phyloP scores from a whole-genome alignment of 1,139 yeast genomes.

The Geotrichum carabidarum region DNA sequence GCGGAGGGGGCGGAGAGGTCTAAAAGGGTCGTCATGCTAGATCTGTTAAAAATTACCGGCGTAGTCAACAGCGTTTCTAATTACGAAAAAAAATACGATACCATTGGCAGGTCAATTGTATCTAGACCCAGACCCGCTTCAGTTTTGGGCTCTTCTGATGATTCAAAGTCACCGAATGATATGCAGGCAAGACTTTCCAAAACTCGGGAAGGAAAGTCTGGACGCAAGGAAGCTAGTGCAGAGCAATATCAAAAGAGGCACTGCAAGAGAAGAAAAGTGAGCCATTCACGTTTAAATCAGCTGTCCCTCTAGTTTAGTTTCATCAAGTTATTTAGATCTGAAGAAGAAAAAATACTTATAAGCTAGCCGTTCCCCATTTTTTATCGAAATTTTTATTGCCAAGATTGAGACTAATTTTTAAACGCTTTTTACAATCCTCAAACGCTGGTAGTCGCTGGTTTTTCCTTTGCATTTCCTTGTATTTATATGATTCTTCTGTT shows the following conservation, averaged over 20 bases:
- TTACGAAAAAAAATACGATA: conserved; percentile 1
- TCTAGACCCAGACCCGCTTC: neutral
- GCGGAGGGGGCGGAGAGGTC: neutral
- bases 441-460: too few species aligned
- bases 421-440: too few species aligned
- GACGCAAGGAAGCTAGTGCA: conserved; percentile 1
- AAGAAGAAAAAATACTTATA: too few species aligned
- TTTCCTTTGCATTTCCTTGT: too few species aligned
- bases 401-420: too few species aligned
- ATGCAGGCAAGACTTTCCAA: neutral
- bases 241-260: neutral
- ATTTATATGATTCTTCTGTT: too few species aligned
- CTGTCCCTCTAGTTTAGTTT: neutral
- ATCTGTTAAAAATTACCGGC: neutral
- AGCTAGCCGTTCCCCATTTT: too few species aligned
- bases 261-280: conserved; percentile 1
- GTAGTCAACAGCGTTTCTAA: neutral
- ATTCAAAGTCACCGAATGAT: neutral
- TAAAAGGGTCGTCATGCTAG: neutral
- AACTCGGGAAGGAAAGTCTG: neutral
- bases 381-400: too few species aligned
- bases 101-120: neutral
- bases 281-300: neutral
- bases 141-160: neutral
- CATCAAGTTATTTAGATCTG: too few species aligned